A percentile compares a stretch with the other conserved stretches of the same genome.
Evolutionary conservation across 257 asterid species (phyloP).

Genomic region (Echium plantagineum): DNA sequence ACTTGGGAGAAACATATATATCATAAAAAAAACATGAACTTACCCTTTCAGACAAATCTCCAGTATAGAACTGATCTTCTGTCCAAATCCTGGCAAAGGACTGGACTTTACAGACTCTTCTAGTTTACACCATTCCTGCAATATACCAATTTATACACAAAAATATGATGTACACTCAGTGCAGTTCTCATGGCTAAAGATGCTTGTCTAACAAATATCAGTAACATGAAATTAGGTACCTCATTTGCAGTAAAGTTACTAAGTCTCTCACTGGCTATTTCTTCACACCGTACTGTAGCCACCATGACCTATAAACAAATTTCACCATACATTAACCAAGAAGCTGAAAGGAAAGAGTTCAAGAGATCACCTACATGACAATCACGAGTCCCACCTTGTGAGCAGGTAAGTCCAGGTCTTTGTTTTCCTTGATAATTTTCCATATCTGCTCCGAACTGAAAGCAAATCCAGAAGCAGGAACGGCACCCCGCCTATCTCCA

Average conservation of each 20-base stretch:
- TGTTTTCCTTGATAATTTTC: slow-evolving; percentile 83
- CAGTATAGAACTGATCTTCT: slow-evolving; percentile 61
- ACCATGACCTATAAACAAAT: slow-evolving; percentile 70
- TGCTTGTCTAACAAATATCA: background rate
- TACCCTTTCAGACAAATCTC: slow-evolving; percentile 59
- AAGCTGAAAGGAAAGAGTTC: background rate
- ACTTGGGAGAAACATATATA: background rate
- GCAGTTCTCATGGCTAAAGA: background rate
- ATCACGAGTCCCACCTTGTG: slow-evolving; percentile 47
- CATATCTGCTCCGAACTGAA: slow-evolving; percentile 78
- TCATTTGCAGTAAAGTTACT: slow-evolving; percentile 58
- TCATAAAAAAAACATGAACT: slow-evolving; percentile 16
- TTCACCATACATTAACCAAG: slow-evolving; percentile 4
- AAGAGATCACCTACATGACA: background rate
- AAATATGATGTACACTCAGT: slow-evolving; percentile 2
- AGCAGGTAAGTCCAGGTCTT: slow-evolving; percentile 88
- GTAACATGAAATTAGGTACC: slow-evolving; percentile 23
- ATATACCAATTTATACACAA: background rate
- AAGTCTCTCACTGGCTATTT: slow-evolving; percentile 75
- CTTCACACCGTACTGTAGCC: slow-evolving; percentile 96
- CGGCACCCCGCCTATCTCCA: slow-evolving; percentile 87
- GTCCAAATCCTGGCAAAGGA: slow-evolving; percentile 70
- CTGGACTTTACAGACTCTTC: slow-evolving; percentile 67
- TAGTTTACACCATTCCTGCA: slow-evolving; percentile 69
- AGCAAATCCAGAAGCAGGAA: slow-evolving; percentile 91